These are phyloP conservation scores for Fraxinus angustifolia DNA, from an alignment of 305 asterid species.

Conservation along the genomic window DNA sequence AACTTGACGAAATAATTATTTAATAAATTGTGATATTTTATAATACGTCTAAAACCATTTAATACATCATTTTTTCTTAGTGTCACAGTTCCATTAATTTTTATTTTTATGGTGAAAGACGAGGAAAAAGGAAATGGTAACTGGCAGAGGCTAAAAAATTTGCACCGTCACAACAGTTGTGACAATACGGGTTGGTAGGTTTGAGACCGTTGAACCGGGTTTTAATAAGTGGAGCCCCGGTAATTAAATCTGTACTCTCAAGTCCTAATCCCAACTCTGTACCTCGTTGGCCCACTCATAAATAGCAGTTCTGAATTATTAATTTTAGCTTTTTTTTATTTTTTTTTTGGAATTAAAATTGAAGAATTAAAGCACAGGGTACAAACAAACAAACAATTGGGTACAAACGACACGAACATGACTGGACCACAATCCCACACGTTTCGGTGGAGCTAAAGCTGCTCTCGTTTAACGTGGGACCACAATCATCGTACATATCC, in stretches of 20 bases:
- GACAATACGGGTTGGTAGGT: slow-evolving; percentile 10
- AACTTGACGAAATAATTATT: too few species aligned
- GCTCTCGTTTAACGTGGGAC: not conserved
- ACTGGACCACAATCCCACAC: not conserved
- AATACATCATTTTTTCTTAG: too few species aligned
- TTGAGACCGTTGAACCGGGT: slow-evolving; percentile 7
- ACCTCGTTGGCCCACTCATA: not conserved
- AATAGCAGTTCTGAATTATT: too few species aligned
- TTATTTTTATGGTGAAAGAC: not conserved
- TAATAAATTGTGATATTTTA: too few species aligned
- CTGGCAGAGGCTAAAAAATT: not conserved
- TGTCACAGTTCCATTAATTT: too few species aligned
- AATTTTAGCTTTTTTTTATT: not conserved
- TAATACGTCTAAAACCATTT: too few species aligned
- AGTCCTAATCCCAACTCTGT: not conserved
- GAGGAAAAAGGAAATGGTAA: not conserved
- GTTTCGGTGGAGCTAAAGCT: not conserved
- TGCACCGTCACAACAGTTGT: not conserved
- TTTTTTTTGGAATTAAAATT: not conserved
- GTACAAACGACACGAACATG: not conserved
- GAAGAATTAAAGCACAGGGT: not conserved
- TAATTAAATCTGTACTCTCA: not conserved
- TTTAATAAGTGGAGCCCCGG: slow-evolving; percentile 1
- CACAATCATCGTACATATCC: not conserved
- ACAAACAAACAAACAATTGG: not conserved